A percentile compares a stretch with the other conserved stretches of the same genome.
phyloP scores from a whole-genome alignment of 1,284 basidiomycete genomes.

The Xerocomus amazonicus region DNA sequence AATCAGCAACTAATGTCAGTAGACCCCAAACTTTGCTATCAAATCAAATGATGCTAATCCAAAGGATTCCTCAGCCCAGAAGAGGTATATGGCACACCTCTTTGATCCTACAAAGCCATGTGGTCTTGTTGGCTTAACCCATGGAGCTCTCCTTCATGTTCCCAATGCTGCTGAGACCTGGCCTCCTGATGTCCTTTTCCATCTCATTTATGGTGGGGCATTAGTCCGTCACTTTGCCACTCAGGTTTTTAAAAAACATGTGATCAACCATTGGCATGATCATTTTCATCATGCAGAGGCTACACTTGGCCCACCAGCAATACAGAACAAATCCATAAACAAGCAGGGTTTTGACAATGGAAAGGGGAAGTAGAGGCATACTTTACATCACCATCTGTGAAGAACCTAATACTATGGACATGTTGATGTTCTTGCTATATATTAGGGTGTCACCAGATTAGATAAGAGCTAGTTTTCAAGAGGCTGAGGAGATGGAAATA shows the following conservation, averaged over 20 bases:
- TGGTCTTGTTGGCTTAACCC: background rate
- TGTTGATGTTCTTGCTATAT: too few relatives aligned
- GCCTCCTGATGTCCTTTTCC: constrained; percentile 5
- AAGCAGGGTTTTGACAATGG: too few relatives aligned
- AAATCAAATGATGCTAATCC: background rate
- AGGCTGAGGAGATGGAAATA: background rate
- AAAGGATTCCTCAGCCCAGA: background rate
- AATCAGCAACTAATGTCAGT: background rate
- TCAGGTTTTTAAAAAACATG: too few relatives aligned
- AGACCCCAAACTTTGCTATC: constrained; percentile 10
- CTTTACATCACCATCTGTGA: too few relatives aligned
- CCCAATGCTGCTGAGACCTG: background rate
- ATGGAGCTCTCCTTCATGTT: background rate
- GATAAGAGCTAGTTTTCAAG: background rate
- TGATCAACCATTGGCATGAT: too few relatives aligned
- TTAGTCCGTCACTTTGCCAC: background rate
- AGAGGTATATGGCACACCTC: background rate
- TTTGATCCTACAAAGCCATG: background rate
- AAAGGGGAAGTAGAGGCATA: too few relatives aligned
- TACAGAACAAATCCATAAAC: too few relatives aligned
- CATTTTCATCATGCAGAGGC: too few relatives aligned
- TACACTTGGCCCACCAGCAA: too few relatives aligned
- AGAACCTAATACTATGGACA: too few relatives aligned
- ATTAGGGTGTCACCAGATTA: too few relatives aligned
- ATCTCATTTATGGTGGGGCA: background rate